Percentiles rank a stretch among this genome's conserved stretches.
Conservation (phyloP, 2,329 filamentous ascomycete genomes). For the Aspergillus intermedius region DNA sequence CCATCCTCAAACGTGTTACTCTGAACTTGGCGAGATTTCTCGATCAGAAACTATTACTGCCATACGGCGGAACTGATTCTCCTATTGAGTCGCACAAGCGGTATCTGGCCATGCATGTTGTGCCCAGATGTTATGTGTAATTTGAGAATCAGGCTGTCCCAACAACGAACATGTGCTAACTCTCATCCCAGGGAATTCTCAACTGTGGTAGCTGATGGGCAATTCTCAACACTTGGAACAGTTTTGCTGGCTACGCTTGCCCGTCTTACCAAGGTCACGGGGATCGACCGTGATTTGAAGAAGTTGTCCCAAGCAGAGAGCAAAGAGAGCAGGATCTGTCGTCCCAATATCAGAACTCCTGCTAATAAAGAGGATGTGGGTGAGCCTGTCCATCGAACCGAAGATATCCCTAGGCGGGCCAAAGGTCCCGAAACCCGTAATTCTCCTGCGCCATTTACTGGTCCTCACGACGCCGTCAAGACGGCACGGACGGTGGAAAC, state of each 20-base stretch:
- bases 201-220: conserved; percentile 63
- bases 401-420: background rate
- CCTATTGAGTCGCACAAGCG: conserved; percentile 21
- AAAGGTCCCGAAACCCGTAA: background rate
- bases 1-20: conserved; percentile 62
- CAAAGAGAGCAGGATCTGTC: background rate
- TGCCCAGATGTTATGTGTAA: conserved; percentile 40
- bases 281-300: conserved; percentile 23
- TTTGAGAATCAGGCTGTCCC: conserved; percentile 7
- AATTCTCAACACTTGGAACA: conserved; percentile 65
- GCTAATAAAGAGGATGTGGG: conserved; percentile 16
- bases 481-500: conserved; percentile 4
- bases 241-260: conserved; percentile 61
- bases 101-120: conserved; percentile 26
- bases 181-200: conserved; percentile 48
- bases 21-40: conserved; percentile 47
- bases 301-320: background rate
- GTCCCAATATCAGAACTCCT: background rate
- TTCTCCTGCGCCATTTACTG: background rate
- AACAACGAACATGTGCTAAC: conserved; percentile 5
- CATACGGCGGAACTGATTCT: conserved; percentile 1
- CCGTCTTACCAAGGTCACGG: conserved; percentile 44
- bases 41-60: conserved; percentile 21
- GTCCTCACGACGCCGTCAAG: conserved; percentile 5
- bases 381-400: conserved; percentile 17